Evolutionary conservation across 2,329 filamentous ascomycete genomes (phyloP).

Genomic region (Penicillium digitatum): DNA sequence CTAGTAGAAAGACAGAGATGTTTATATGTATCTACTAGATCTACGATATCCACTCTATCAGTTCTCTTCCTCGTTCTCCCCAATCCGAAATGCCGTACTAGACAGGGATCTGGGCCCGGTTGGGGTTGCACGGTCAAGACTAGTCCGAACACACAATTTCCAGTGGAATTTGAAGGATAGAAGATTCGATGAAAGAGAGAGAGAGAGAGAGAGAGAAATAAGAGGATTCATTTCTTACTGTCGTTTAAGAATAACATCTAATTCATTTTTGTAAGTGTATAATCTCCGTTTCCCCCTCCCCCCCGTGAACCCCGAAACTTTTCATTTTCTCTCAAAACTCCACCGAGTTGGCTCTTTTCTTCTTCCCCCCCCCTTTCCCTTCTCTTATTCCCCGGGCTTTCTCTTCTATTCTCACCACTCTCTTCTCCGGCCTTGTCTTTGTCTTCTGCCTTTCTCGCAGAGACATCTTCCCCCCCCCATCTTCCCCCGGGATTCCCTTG

Average conservation of each 20-base stretch:
- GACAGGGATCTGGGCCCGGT: conserved; percentile 10
- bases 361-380: conserved; percentile 17
- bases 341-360: conserved; percentile 23
- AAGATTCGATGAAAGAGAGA: neutral
- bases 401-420: conserved; percentile 31
- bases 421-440: conserved; percentile 26
- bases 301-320: conserved; percentile 21
- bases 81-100: neutral
- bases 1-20: neutral
- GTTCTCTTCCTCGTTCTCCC: neutral
- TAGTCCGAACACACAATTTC: conserved; percentile 12
- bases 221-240: neutral
- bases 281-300: conserved; percentile 16
- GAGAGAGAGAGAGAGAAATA: neutral
- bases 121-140: conserved; percentile 12
- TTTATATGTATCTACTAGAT: too few relatives aligned
- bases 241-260: neutral
- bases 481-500: conserved; percentile 23
- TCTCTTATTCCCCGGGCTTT: conserved; percentile 15
- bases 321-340: conserved; percentile 23
- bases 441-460: conserved; percentile 30
- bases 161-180: conserved; percentile 6
- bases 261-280: conserved; percentile 2
- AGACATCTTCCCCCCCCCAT: conserved; percentile 20
- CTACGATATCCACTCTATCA: neutral